Conservation (phyloP, 148 eudicot species). For the Silene latifolia region DNA sequence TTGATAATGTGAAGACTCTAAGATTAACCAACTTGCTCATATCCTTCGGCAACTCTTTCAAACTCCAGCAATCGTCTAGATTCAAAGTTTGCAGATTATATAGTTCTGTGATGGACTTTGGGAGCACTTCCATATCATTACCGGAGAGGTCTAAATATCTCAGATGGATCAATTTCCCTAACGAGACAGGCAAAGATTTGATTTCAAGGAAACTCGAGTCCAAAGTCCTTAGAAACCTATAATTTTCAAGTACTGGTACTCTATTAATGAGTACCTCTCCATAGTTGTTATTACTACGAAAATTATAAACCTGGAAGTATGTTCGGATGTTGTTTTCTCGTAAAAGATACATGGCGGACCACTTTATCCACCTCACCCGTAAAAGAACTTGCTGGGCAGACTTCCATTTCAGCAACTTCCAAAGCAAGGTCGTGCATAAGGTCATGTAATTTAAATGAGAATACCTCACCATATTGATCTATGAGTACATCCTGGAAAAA, state of each 20-base stretch:
- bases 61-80: neutral
- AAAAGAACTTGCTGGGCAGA: neutral
- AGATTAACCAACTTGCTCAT: no score
- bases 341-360: neutral
- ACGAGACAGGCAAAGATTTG: neutral
- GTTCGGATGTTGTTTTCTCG: no score
- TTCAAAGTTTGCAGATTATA: conserved; percentile 10
- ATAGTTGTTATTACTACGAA: no score
- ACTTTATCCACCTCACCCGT: neutral
- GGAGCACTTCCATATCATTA: conserved; percentile 4
- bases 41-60: conserved; percentile 2
- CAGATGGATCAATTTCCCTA: conserved; percentile 15
- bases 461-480: neutral
- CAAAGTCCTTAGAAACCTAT: neutral
- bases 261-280: neutral
- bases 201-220: neutral
- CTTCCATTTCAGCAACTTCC: neutral
- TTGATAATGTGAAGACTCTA: neutral
- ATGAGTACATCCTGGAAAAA: neutral
- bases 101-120: conserved; percentile 9
- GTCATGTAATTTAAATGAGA: neutral
- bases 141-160: conserved; percentile 11
- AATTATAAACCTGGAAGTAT: no score
- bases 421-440: conserved; percentile 9
- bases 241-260: neutral